phyloP scores from a whole-genome alignment of 202 grass and related monocot genomes.

The Sporobolus alterniflorus region DNA sequence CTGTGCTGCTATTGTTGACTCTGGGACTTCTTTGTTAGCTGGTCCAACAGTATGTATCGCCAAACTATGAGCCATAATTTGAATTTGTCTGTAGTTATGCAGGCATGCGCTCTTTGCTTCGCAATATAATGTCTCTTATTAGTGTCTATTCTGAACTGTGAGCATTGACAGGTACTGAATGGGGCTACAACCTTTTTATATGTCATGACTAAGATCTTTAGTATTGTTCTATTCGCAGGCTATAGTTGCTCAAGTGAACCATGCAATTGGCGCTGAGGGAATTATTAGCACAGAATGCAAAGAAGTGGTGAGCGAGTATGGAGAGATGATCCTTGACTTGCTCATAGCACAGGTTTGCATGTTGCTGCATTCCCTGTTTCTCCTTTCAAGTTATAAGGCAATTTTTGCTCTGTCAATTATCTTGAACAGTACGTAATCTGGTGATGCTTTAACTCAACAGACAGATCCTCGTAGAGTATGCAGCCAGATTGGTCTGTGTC shows the following conservation, averaged over 20 bases:
- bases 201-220: neutral
- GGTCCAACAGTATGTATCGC: conserved; percentile 80
- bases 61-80: too few species aligned
- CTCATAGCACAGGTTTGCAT: conserved; percentile 40
- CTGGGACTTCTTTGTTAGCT: conserved; percentile 84
- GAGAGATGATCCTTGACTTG: conserved; percentile 85
- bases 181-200: neutral
- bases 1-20: conserved; percentile 93
- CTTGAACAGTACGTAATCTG: neutral
- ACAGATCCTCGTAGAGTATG: conserved; percentile 68
- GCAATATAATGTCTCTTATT: too few species aligned
- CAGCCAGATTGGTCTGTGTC: conserved; percentile 66
- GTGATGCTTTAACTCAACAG: conserved; percentile 48
- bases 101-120: too few species aligned
- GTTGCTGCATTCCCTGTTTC: too few species aligned
- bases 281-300: conserved; percentile 90
- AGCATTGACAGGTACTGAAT: neutral
- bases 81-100: too few species aligned
- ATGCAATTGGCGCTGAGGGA: conserved; percentile 93
- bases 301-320: conserved; percentile 81
- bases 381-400: too few species aligned
- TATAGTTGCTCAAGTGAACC: conserved; percentile 85
- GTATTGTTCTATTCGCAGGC: conserved; percentile 41
- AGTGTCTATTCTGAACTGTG: too few species aligned
- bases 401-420: neutral